Percentiles rank a stretch among this genome's conserved stretches.
These are phyloP conservation scores for Extremus antarcticus DNA, from an alignment of 495 filamentous ascomycete genomes.

Conservation along the genomic window DNA sequence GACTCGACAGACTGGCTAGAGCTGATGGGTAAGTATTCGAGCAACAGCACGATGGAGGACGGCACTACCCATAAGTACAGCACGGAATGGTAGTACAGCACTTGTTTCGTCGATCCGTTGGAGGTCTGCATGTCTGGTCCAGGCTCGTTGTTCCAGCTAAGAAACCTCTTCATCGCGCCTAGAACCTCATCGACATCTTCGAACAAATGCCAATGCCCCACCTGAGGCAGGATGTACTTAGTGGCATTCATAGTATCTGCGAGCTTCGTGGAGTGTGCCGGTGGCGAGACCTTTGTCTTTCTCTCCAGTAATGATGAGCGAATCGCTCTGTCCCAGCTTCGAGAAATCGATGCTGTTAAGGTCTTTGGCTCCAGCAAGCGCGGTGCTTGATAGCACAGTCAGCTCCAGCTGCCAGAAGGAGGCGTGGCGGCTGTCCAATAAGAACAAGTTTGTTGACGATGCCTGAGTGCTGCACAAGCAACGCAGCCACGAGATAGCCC, in stretches of 20 bases:
- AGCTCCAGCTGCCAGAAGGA: conserved; percentile 34
- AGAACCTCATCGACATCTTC: conserved; percentile 31
- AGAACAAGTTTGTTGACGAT: conserved; percentile 35
- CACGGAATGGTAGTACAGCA: too few species aligned
- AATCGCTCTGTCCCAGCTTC: conserved; percentile 16
- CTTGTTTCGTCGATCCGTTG: too few species aligned
- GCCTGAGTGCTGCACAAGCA: conserved; percentile 31
- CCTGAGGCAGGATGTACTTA: conserved; percentile 27
- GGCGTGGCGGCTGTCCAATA: conserved; percentile 33
- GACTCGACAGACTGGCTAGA: too few species aligned
- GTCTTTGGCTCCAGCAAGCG: conserved; percentile 33
- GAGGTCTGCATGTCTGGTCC: too few species aligned
- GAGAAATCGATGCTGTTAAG: conserved; percentile 21
- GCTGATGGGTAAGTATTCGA: too few species aligned
- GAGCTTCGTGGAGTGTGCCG: conserved; percentile 20
- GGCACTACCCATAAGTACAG: too few species aligned
- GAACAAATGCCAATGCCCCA: conserved; percentile 38
- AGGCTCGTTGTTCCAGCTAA: too few species aligned
- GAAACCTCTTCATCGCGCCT: conserved; percentile 15
- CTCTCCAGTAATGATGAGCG: conserved; percentile 35
- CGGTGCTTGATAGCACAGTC: conserved; percentile 34
- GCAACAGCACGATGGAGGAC: too few species aligned
- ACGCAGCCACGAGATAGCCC: conserved; percentile 37
- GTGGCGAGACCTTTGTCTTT: conserved; percentile 35
- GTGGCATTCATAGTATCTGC: conserved; percentile 17